Evolutionary conservation across 2,329 filamentous ascomycete species (phyloP).

Genomic region (Epichloe uncinata): DNA sequence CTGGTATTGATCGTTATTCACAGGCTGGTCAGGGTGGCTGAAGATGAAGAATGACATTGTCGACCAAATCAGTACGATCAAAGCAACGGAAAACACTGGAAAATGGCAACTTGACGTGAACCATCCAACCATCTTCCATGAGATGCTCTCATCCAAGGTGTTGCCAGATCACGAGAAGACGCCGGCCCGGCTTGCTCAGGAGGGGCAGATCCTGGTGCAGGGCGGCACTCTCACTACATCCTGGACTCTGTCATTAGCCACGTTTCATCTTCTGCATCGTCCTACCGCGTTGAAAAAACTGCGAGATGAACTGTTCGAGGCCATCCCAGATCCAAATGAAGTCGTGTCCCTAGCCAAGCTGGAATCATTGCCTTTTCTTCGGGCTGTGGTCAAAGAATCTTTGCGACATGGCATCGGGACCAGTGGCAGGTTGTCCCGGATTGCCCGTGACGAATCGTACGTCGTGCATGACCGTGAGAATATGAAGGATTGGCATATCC

Average conservation of each 20-base stretch:
- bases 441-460: constrained; percentile 27
- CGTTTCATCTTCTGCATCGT: constrained; percentile 22
- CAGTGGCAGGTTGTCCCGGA: constrained; percentile 33
- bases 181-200: constrained; percentile 21
- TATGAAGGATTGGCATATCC: constrained; percentile 17
- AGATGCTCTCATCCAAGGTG: constrained; percentile 18
- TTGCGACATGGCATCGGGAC: constrained; percentile 35
- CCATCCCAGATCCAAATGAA: constrained; percentile 18
- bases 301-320: constrained; percentile 22
- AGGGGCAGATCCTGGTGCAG: constrained; percentile 24
- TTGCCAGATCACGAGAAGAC: constrained; percentile 22
- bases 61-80: constrained; percentile 22
- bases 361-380: constrained; percentile 29
- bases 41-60: constrained; percentile 26
- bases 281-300: constrained; percentile 18
- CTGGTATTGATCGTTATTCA: constrained; percentile 10
- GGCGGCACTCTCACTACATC: constrained; percentile 29
- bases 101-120: constrained; percentile 20
- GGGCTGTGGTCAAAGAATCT: constrained; percentile 37
- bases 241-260: constrained; percentile 21
- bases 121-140: constrained; percentile 24
- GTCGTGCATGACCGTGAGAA: constrained; percentile 16
- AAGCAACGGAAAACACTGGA: constrained; percentile 19
- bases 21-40: constrained; percentile 24
- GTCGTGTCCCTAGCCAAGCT: constrained; percentile 16